These are phyloP conservation scores for Calonectria montana DNA, from an alignment of 2,329 filamentous ascomycete species.

Conservation along the genomic window DNA sequence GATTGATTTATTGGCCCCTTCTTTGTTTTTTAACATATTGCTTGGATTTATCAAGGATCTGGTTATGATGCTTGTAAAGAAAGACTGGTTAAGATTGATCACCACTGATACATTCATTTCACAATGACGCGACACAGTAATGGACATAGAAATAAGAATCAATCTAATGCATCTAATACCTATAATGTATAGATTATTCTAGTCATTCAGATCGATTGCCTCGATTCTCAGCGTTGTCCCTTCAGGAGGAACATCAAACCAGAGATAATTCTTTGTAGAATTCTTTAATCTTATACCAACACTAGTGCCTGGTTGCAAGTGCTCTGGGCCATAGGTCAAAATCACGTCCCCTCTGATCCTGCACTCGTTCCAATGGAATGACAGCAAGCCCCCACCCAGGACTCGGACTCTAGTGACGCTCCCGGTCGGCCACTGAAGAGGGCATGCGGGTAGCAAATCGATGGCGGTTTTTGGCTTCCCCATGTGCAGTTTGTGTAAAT, in stretches of 20 bases:
- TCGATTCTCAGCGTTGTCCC: not conserved
- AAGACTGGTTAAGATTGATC: no score
- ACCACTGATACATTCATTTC: no score
- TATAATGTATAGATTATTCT: not conserved
- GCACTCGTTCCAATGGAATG: conserved; percentile 27
- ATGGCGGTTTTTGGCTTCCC: conserved; percentile 16
- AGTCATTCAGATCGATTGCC: not conserved
- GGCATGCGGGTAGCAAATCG: conserved; percentile 32
- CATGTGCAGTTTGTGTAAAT: conserved; percentile 4
- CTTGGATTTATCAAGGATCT: no score
- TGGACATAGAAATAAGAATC: not conserved
- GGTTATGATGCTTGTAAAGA: no score
- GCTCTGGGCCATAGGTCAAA: not conserved
- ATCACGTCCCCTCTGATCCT: not conserved
- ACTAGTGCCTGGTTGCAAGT: not conserved
- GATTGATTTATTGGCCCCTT: no score
- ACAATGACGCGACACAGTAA: not conserved
- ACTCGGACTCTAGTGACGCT: not conserved
- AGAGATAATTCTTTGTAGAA: not conserved
- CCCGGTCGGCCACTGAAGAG: conserved; percentile 22
- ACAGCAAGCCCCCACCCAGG: conserved; percentile 27
- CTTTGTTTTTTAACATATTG: no score
- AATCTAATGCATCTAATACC: not conserved
- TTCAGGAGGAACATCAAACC: not conserved
- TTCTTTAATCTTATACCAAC: not conserved